Percentiles rank a stretch among this genome's conserved stretches.
phyloP scores from a whole-genome alignment of 164 flowering plant genomes.

The Aristolochia fimbriata region DNA sequence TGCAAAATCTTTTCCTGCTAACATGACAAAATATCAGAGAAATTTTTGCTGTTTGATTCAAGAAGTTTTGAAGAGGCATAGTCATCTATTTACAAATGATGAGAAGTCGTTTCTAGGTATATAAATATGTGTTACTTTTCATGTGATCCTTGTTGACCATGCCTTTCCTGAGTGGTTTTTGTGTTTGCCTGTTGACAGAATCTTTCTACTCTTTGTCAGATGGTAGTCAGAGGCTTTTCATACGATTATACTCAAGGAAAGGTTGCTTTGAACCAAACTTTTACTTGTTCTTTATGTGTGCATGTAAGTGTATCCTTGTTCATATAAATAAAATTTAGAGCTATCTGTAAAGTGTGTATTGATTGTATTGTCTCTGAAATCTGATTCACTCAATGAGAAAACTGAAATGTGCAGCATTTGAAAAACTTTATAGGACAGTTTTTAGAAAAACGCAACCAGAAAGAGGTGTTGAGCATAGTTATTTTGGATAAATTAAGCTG shows the following conservation, averaged over 20 bases:
- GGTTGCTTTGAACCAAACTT: constrained; percentile 26
- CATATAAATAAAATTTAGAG: neutral
- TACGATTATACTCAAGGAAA: constrained; percentile 80
- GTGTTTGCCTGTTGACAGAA: constrained; percentile 25
- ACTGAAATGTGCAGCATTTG: too few relatives aligned
- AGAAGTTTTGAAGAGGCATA: constrained; percentile 47
- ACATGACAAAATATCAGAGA: constrained; percentile 45
- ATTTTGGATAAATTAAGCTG: too few relatives aligned
- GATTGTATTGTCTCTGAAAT: too few relatives aligned
- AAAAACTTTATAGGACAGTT: too few relatives aligned
- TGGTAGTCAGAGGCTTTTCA: constrained; percentile 82
- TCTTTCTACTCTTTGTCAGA: constrained; percentile 54
- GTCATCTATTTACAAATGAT: constrained; percentile 54
- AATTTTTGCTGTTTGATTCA: constrained; percentile 55
- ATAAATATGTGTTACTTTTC: neutral
- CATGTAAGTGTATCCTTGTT: neutral
- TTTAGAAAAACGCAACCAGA: too few relatives aligned
- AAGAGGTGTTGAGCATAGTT: too few relatives aligned
- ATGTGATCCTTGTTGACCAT: neutral
- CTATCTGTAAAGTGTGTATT: neutral
- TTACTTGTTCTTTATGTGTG: neutral
- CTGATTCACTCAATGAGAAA: too few relatives aligned
- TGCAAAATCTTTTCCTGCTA: constrained; percentile 24
- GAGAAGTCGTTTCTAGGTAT: constrained; percentile 64
- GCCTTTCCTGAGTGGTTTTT: neutral